These are phyloP conservation scores for Wickerhamiella brachini DNA, from an alignment of 805 yeast genomes.

Conservation along the genomic window DNA sequence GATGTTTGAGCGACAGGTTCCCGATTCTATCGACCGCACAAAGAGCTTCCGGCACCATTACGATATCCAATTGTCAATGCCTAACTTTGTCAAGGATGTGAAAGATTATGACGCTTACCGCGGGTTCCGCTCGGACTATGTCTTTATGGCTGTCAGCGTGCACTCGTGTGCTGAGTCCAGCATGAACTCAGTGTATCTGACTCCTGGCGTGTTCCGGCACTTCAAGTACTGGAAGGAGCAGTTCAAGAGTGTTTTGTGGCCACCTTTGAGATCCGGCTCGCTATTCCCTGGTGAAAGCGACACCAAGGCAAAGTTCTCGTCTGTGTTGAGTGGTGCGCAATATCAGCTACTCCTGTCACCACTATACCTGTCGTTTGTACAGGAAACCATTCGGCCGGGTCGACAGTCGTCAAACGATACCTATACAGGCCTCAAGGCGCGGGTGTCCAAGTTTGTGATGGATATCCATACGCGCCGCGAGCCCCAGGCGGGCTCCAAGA, in stretches of 20 bases:
- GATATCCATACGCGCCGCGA: slow-evolving; percentile 52
- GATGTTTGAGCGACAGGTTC: slow-evolving; percentile 50
- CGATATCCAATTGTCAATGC: slow-evolving; percentile 46
- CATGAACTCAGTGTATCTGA: slow-evolving; percentile 55
- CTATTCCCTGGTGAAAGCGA: slow-evolving; percentile 36
- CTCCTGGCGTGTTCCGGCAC: slow-evolving; percentile 52
- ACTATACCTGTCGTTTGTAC: slow-evolving; percentile 59
- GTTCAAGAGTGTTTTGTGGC: slow-evolving; percentile 62
- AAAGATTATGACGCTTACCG: slow-evolving; percentile 61
- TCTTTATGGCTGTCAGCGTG: slow-evolving; percentile 49
- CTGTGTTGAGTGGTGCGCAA: slow-evolving; percentile 46
- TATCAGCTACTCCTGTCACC: slow-evolving; percentile 64
- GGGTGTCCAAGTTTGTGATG: slow-evolving; percentile 39
- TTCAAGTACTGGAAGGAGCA: slow-evolving; percentile 79
- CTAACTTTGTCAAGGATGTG: slow-evolving; percentile 34
- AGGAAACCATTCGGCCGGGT: slow-evolving; percentile 28
- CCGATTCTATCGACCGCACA: slow-evolving; percentile 30
- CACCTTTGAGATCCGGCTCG: slow-evolving; percentile 66
- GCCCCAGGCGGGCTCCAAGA: slow-evolving; percentile 26
- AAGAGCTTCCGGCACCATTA: slow-evolving; percentile 46
- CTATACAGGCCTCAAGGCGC: slow-evolving; percentile 56
- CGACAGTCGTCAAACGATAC: slow-evolving; percentile 29
- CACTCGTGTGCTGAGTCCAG: slow-evolving; percentile 25
- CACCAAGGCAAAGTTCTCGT: slow-evolving; percentile 46
- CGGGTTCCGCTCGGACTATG: slow-evolving; percentile 68